These are phyloP conservation scores for Phylloporus rhodoxanthus DNA, from an alignment of 768 basidiomycete genomes.

Conservation along the genomic window DNA sequence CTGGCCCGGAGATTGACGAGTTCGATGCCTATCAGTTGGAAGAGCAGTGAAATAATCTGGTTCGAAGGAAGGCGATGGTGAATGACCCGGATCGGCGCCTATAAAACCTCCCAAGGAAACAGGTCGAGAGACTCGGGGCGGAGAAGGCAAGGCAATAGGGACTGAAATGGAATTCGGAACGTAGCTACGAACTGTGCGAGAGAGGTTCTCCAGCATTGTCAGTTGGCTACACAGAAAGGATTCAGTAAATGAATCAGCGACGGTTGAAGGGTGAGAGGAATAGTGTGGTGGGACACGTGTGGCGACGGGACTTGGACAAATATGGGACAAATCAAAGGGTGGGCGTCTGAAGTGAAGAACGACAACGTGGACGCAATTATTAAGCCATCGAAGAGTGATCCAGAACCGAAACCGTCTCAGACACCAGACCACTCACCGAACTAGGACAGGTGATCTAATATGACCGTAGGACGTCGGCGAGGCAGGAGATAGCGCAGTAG, in stretches of 20 bases:
- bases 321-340: conserved; percentile 1
- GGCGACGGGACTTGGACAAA: conserved; percentile 11
- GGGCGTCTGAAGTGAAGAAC: no score
- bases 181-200: conserved; percentile 49
- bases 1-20: conserved; percentile 8
- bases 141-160: conserved; percentile 32
- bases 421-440: conserved; percentile 21
- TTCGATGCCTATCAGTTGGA: conserved; percentile 10
- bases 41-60: conserved; percentile 7
- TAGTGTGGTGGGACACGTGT: conserved; percentile 12
- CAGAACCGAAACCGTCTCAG: background rate
- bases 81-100: conserved; percentile 20
- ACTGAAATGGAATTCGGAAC: conserved; percentile 49
- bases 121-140: conserved; percentile 45
- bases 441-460: conserved; percentile 28
- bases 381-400: background rate
- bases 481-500: conserved; percentile 10
- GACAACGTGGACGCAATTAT: no score
- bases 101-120: conserved; percentile 40
- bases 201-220: conserved; percentile 46
- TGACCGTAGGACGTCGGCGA: conserved; percentile 19
- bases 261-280: background rate
- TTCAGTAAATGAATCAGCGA: conserved; percentile 12
- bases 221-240: conserved; percentile 35
- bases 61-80: conserved; percentile 5